Evolutionary conservation across 345 rosid species (phyloP).

Genomic region (Populus ilicifolia): DNA sequence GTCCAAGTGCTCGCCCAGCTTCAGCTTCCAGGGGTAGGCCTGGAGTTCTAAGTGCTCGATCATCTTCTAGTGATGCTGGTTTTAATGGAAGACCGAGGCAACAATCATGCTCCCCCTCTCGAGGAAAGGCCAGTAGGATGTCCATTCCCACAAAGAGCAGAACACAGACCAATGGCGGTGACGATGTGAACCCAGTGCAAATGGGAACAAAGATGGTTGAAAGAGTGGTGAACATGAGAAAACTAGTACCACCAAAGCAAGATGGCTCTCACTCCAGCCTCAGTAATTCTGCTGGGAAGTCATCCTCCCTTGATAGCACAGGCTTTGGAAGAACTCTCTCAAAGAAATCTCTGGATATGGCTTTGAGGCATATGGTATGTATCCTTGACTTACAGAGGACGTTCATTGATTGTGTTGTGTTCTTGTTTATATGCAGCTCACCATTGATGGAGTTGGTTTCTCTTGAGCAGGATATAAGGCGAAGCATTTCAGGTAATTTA

Average conservation of each 20-base stretch:
- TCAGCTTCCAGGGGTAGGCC: slow-evolving; percentile 27
- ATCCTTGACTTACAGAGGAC: not conserved
- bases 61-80: slow-evolving; percentile 43
- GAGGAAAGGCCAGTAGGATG: slow-evolving; percentile 11
- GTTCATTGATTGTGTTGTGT: not conserved
- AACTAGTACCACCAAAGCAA: slow-evolving; percentile 29
- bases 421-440: not conserved
- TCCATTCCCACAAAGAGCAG: slow-evolving; percentile 13
- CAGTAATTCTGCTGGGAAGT: slow-evolving; percentile 28
- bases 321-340: slow-evolving; percentile 29
- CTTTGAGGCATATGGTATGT: slow-evolving; percentile 30
- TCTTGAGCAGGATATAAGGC: slow-evolving; percentile 28
- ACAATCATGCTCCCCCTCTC: slow-evolving; percentile 26
- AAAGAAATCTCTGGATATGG: slow-evolving; percentile 33
- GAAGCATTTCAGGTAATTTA: slow-evolving; percentile 21
- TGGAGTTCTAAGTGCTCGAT: slow-evolving; percentile 16
- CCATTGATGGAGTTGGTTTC: not conserved
- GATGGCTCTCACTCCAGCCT: slow-evolving; percentile 31
- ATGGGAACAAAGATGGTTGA: slow-evolving; percentile 33
- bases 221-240: slow-evolving; percentile 33
- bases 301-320: slow-evolving; percentile 21
- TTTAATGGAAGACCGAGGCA: slow-evolving; percentile 22
- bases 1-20: slow-evolving; percentile 13
- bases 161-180: slow-evolving; percentile 3
- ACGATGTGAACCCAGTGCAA: slow-evolving; percentile 26